Evolutionary conservation across 164 flowering plant genomes (phyloP), one percentile per base, ranked within the genome.

Genomic region (Buxus sempervirens): DNA sequence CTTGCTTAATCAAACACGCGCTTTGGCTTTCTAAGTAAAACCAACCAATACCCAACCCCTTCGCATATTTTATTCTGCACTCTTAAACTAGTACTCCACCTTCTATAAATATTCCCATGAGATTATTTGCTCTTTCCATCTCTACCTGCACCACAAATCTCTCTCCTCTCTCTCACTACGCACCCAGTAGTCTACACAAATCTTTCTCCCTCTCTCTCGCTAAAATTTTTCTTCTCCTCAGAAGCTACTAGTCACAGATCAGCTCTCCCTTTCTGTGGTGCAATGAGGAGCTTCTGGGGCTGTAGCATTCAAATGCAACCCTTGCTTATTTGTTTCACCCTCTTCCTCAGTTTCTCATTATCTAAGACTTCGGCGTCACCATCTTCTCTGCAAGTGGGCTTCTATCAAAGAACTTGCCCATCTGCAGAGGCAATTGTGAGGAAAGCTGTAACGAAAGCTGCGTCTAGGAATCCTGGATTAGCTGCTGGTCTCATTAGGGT

Each of bases 401-500:
- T 28, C 45, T 76, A 76, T 26, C 18, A 18, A 22, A 24, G 21
- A 48, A 65, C 63, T 9, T 76, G 79, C 38, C 76, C 79, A 0
- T 49, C 64, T 7, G 79, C 79, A 4, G 79, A 76, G 65, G 21
- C 49, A 1, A 60, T 72, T 25, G 73, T 76, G 54, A 55, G 71
- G 54, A 73, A 65, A 14, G 76, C 76, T 1, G 88, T 88, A 8
- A 64, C 61, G 73, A 79, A 77, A 60, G 84, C 81, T 0, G 71
- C 83, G 22, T 62, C 83, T 0, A 18, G 51, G 3, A 79, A 86
- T 68, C 84, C 86, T 16, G 88, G 84, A 45, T 24, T 88, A 7
- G 90, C 76, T 38, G 88, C 88, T 45, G 87, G 87, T 7, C 84
- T 88, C 60, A 79, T 88, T 21, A 58, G 90, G 63, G 73, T 86